Percentiles rank a stretch among this genome's conserved stretches.
phyloP scores from a whole-genome alignment of 371 early-diverging fungal genomes.

The Mucor velutinosus region DNA sequence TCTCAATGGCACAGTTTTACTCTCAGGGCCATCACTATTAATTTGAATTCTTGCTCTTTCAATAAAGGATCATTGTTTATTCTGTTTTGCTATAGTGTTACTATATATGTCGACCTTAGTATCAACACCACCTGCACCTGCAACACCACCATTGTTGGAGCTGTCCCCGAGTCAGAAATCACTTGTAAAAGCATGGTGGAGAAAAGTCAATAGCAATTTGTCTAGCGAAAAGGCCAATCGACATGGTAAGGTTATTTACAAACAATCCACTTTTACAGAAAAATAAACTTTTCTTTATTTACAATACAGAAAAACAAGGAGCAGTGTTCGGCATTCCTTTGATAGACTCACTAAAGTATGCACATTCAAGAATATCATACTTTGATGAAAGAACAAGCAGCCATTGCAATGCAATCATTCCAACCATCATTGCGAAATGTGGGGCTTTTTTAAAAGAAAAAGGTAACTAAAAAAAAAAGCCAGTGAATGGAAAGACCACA shows the following conservation, averaged over 20 bases:
- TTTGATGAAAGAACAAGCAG: slow-evolving; percentile 25
- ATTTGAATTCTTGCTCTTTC: background rate
- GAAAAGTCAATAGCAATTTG: slow-evolving; percentile 29
- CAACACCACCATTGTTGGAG: background rate
- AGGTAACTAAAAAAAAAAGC: slow-evolving; percentile 38
- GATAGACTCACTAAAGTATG: slow-evolving; percentile 40
- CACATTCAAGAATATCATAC: slow-evolving; percentile 42
- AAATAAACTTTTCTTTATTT: slow-evolving; percentile 1
- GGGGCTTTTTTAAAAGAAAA: slow-evolving; percentile 57
- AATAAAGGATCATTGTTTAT: background rate
- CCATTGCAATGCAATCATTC: slow-evolving; percentile 49
- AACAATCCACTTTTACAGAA: slow-evolving; percentile 10
- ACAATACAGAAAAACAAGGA: slow-evolving; percentile 20
- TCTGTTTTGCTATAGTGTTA: slow-evolving; percentile 6
- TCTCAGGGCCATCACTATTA: background rate
- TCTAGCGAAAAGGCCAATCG: slow-evolving; percentile 14
- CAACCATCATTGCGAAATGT: slow-evolving; percentile 59
- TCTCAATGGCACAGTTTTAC: too few species aligned
- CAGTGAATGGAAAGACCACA: background rate
- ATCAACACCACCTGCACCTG: background rate
- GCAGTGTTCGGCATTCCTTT: slow-evolving; percentile 45
- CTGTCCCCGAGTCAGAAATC: slow-evolving; percentile 35
- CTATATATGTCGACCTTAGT: background rate
- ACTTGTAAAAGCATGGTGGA: slow-evolving; percentile 45
- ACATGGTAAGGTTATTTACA: background rate